Percentiles rank a stretch among this genome's conserved stretches.
Conservation (phyloP, 306 rosid species). For the Rosa lucieae region DNA sequence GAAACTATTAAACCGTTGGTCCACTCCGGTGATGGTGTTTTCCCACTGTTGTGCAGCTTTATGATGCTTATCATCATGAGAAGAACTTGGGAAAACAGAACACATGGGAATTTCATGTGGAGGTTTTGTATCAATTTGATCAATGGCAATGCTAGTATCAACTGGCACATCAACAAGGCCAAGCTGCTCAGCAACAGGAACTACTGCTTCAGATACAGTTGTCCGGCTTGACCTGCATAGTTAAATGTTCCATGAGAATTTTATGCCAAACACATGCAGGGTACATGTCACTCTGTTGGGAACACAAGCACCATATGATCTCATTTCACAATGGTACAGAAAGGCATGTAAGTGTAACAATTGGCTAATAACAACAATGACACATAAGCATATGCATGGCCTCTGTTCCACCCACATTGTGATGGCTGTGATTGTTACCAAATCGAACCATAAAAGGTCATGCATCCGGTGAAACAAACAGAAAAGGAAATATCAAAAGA, state of each 20-base stretch:
- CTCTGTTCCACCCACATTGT: conserved; percentile 22
- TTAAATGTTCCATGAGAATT: conserved; percentile 26
- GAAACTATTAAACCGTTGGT: conserved; percentile 89
- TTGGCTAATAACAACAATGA: neutral
- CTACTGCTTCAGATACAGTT: conserved; percentile 78
- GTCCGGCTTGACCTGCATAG: conserved; percentile 87
- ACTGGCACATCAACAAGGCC: conserved; percentile 37
- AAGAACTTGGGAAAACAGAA: conserved; percentile 37
- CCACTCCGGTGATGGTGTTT: conserved; percentile 93
- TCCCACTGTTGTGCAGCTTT: conserved; percentile 96
- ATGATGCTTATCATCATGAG: conserved; percentile 52
- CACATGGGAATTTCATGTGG: conserved; percentile 40
- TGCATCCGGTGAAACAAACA: conserved; percentile 13
- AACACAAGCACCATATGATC: conserved; percentile 7
- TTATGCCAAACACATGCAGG: conserved; percentile 18
- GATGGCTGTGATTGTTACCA: conserved; percentile 22
- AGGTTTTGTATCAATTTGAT: conserved; percentile 42
- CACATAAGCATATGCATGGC: conserved; percentile 2
- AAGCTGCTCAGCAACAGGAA: conserved; percentile 46
- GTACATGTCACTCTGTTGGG: conserved; percentile 4
- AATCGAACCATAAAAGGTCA: conserved; percentile 8
- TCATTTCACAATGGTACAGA: conserved; percentile 13
- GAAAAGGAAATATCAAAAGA: conserved; percentile 11
- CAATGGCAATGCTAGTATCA: conserved; percentile 36
- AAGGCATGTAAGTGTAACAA: conserved; percentile 13